These are phyloP conservation scores for Hibiscus trionum DNA, from an alignment of 345 rosid species.

Conservation along the genomic window DNA sequence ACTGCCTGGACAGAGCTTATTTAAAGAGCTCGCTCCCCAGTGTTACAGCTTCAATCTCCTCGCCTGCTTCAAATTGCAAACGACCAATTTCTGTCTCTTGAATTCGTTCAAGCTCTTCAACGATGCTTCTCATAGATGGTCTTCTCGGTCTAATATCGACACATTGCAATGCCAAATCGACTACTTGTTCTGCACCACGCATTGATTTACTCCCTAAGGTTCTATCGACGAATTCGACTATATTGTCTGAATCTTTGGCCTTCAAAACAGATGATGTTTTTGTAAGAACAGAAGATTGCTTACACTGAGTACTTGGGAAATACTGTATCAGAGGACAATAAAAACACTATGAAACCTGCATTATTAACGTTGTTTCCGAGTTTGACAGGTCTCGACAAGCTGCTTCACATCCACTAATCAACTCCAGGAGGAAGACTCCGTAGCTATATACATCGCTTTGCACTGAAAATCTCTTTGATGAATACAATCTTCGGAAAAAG, in stretches of 20 bases:
- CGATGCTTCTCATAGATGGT: conserved; percentile 26
- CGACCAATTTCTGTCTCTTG: conserved; percentile 23
- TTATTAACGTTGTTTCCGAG: conserved; percentile 17
- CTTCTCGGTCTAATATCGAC: conserved; percentile 20
- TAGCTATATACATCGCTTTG: conserved; percentile 37
- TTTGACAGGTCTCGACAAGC: conserved; percentile 7
- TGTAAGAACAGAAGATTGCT: not conserved
- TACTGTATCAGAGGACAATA: not conserved
- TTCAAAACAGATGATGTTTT: conserved; percentile 3
- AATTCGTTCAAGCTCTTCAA: conserved; percentile 24
- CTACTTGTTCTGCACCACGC: conserved; percentile 16
- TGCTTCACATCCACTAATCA: conserved; percentile 33
- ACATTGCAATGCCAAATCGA: conserved; percentile 30
- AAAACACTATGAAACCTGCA: conserved; percentile 21
- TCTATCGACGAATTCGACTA: conserved; percentile 19
- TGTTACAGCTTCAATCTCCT: conserved; percentile 25
- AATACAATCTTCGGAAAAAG: conserved; percentile 20
- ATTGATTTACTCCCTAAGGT: conserved; percentile 8
- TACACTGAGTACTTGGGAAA: not conserved
- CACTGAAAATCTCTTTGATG: conserved; percentile 15
- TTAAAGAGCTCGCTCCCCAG: conserved; percentile 37
- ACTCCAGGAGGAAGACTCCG: conserved; percentile 37
- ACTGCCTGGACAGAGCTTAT: not conserved
- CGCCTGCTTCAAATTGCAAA: conserved; percentile 15
- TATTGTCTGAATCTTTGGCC: conserved; percentile 15